Conservation (phyloP, 441 rosid species). For the Omphalea diandra region DNA sequence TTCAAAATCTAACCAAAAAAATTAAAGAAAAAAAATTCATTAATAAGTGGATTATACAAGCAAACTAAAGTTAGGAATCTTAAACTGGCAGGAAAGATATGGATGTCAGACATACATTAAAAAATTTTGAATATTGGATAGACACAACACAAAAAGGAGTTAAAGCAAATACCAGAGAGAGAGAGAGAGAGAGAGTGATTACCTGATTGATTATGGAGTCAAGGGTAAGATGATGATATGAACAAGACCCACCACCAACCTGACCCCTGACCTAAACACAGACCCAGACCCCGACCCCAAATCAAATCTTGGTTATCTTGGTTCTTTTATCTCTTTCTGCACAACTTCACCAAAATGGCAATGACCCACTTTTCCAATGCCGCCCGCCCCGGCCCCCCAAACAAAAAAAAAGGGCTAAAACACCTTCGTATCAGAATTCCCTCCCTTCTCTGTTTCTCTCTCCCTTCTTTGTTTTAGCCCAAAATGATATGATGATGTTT, state of each 20-base stretch:
- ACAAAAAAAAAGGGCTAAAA: background rate
- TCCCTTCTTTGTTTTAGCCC: slow-evolving; percentile 19
- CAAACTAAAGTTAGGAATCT: slow-evolving; percentile 16
- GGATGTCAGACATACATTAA: slow-evolving; percentile 20
- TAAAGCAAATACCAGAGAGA: slow-evolving; percentile 10
- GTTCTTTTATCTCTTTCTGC: slow-evolving; percentile 25
- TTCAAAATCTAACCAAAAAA: slow-evolving; percentile 8
- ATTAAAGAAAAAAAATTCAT: too few relatives aligned
- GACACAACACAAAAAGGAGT: slow-evolving; percentile 1
- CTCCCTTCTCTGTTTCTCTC: background rate
- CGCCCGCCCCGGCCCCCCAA: too few relatives aligned
- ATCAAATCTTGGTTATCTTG: slow-evolving; percentile 36
- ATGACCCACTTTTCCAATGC: slow-evolving; percentile 13
- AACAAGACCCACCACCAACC: slow-evolving; percentile 44
- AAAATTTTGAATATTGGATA: slow-evolving; percentile 15
- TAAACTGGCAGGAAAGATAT: slow-evolving; percentile 26
- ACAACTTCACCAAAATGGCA: slow-evolving; percentile 22
- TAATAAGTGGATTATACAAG: background rate
- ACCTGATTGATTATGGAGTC: slow-evolving; percentile 72
- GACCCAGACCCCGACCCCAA: slow-evolving; percentile 19
- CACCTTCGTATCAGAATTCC: slow-evolving; percentile 9
- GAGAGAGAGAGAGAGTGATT: slow-evolving; percentile 32
- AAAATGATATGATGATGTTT: slow-evolving; percentile 38
- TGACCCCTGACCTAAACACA: slow-evolving; percentile 17
- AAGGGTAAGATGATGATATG: slow-evolving; percentile 32